Conservation (phyloP, 257 asterid genomes). For the Solanum clarkiae region DNA sequence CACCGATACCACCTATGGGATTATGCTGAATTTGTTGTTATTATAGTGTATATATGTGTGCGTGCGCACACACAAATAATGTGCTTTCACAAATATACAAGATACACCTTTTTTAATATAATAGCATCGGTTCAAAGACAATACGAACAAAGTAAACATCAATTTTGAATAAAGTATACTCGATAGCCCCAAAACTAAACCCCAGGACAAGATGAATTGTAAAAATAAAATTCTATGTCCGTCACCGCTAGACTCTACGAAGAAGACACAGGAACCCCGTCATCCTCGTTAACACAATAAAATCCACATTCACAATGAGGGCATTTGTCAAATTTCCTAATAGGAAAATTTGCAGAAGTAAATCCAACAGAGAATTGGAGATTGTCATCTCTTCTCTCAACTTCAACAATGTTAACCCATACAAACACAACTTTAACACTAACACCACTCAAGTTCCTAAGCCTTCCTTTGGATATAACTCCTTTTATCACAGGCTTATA, state of each 20-base stretch:
- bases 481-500: slow-evolving; percentile 52
- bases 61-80: too few species aligned
- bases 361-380: slow-evolving; percentile 66
- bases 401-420: slow-evolving; percentile 60
- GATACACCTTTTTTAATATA: too few species aligned
- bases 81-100: too few species aligned
- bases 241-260: neutral
- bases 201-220: neutral
- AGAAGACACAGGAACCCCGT: slow-evolving; percentile 6
- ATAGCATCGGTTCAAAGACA: too few species aligned
- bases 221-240: neutral
- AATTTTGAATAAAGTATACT: neutral
- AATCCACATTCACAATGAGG: slow-evolving; percentile 88
- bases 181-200: neutral
- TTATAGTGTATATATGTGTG: too few species aligned
- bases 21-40: too few species aligned
- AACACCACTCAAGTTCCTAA: slow-evolving; percentile 45
- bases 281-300: slow-evolving; percentile 13
- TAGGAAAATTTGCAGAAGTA: slow-evolving; percentile 45
- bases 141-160: neutral
- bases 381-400: slow-evolving; percentile 21
- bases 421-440: slow-evolving; percentile 49
- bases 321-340: slow-evolving; percentile 42
- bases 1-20: too few species aligned
- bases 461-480: slow-evolving; percentile 22